Evolutionary conservation across 169 alveolate species (phyloP).

Genomic region (Cryptosporidium meleagridis): DNA sequence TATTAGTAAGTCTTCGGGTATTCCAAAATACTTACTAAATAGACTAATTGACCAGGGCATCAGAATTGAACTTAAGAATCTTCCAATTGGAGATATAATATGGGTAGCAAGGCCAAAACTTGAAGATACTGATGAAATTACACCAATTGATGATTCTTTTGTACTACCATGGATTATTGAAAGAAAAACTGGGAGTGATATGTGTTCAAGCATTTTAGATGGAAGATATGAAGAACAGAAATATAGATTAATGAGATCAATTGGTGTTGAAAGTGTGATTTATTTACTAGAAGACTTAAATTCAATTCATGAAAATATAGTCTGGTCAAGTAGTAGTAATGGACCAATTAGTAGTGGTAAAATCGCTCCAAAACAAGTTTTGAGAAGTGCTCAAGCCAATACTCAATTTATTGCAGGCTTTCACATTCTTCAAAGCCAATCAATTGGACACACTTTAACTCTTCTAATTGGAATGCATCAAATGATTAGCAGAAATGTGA

Average conservation of each 20-base stretch:
- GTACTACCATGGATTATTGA: conserved; percentile 87
- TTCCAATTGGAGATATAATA: conserved; percentile 67
- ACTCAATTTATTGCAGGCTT: conserved; percentile 79
- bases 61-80: conserved; percentile 44
- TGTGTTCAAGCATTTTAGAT: conserved; percentile 85
- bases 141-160: conserved; percentile 78
- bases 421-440: conserved; percentile 79
- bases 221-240: conserved; percentile 88
- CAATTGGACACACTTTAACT: conserved; percentile 78
- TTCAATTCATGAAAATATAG: conserved; percentile 65
- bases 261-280: conserved; percentile 82
- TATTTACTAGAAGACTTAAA: conserved; percentile 81
- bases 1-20: conserved; percentile 44
- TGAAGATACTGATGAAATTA: conserved; percentile 38
- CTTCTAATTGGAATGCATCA: conserved; percentile 76
- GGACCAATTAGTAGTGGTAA: conserved; percentile 77
- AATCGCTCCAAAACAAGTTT: conserved; percentile 77
- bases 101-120: conserved; percentile 71
- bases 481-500: conserved; percentile 63
- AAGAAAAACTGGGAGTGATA: conserved; percentile 85
- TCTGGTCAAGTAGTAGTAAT: conserved; percentile 60
- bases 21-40: conserved; percentile 39
- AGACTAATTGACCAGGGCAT: conserved; percentile 43
- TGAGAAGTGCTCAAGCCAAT: conserved; percentile 76
- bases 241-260: conserved; percentile 82